Evolutionary conservation across 345 rosid species (phyloP), one percentile per base, ranked within the genome.

Genomic region (Firmiana major): DNA sequence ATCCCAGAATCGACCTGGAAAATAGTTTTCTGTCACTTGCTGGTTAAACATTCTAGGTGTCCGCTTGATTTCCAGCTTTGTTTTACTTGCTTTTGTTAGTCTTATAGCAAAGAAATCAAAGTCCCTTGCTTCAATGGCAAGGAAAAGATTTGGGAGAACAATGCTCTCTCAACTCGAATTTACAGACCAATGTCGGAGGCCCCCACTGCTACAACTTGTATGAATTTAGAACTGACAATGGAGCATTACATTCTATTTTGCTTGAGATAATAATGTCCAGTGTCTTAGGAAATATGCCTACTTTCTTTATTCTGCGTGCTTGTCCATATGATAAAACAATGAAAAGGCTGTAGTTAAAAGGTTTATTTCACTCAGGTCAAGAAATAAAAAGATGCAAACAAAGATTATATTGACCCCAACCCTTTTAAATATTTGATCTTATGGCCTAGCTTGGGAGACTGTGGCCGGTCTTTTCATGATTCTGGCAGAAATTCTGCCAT

Each of bases 151-250:
- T 36, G 40, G 40, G 16, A 76, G 81, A 83, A 80, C 53, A 78
- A 80, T 75, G 77, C 81, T 71, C 70, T 69, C 31, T 46, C 57
- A 24, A 75, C 51, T 57, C 67, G 75, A 80, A 75, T 75, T 71
- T 66, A 0, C 42, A 51, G 28, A 43, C 24, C 74, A 57, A 22
- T 66, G 71, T 24, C 24, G 3, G 0, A 22, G 77, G 53, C 75
- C 86, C 77, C 73, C 75, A 46, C 21, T 4, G 12, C 57, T 40
- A 22, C 62, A 63, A 57, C 71, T 65, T 49, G 19, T 31, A 62
- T 48, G 72, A 55, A 71, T 64, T 71, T 16, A 40, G 9, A 36
- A 45, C 22, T 40, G 17, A 60, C 19, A 77, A 57, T 63, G 73
- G 53, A 45, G 66, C 74, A 48, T 42, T 74, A 46, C 16, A 22